Evolutionary conservation across 2,329 filamentous ascomycete species (phyloP), one percentile per base, ranked within the genome.

Genomic region (Trichoderma sp.): DNA sequence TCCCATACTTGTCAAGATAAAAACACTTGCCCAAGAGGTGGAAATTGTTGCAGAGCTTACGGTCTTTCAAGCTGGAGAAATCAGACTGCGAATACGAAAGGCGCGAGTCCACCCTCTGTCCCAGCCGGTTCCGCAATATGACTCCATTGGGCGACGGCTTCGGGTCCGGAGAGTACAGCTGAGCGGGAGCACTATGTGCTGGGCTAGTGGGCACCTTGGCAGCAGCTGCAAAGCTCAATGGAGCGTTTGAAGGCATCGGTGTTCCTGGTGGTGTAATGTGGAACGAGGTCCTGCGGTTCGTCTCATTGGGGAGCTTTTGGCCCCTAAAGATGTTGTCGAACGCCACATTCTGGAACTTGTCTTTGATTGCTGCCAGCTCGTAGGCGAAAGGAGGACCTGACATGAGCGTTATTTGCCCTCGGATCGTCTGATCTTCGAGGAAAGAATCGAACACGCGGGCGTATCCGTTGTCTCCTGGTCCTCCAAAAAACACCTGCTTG

Each of bases 391-490:
- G 79, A 32, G 79, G 79, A 0, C 80, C 82, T 74, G 84, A 78
- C 36, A 84, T 67, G 5, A 84, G 74, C 5, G 80, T 78, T 43
- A 84, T 79, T 11, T 77, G 78, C 6, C 75, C 75, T 15, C 77
- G 76, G 20, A 74, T 76, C 1, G 73, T 28, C 12, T 73, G 66
- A 26, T 77, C 74, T 23, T 77, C 73, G 1, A 75, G 73, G 63
- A 81, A 78, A 0, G 79, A 76, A 4, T 77, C 78, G 15, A 85
- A 78, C 28, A 83, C 74, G 17, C 80, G 81, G n/a, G 82, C 82
- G 70, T 84, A 84, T 26, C 82, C 81, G 69, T 80, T 82, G 67
- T 84, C 83, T 5, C 80, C 77, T 2, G 82, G 82, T 26, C 77
- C 82, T n/a, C 82, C 82, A 58, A 85, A 82, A 53, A 83, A 63